Evolutionary conservation across 208 protist species (phyloP), one percentile per base, ranked within the genome.

Genomic region (Trypanosoma grayi): DNA sequence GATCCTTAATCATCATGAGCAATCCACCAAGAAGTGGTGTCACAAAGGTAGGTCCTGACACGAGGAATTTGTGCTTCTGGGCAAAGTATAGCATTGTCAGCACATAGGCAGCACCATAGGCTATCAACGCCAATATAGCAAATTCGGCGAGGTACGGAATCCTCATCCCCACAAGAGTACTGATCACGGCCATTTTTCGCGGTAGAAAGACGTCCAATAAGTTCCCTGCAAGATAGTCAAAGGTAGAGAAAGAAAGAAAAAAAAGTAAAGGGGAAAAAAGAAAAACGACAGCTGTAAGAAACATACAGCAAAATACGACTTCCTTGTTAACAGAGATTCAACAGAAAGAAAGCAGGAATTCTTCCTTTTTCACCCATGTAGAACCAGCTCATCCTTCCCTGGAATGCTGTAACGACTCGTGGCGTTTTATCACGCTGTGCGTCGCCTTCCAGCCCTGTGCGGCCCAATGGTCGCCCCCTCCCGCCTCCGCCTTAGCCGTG

Each of bases 161-260:
- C 60, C 83, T 46, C 14, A 93, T 74, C n/a, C 82, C 85, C 9
- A 85, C 43, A 34, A 89, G 64, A 39, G 65, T 71, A 47, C 80
- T 92, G 70, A 92, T 83, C 5, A 78, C 77, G 11, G 85, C 79
- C 85, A 92, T 92, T 18, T n/a, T n/a, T n/a, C n/a, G 45, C 61
- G 20, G 44, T 5, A 45, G 24, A 14, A n/a, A n/a, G n/a, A n/a
- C n/a, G n/a, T n/a, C n/a, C n/a, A 5, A 41, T 25, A 56, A 56
- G 24, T 41, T 24, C 11, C 34, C 34, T 39, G 34, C 9, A 11
- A 11, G 39, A 4, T n/a, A 3, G 2, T 4, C 39, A 58, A 7
- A 52, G 18, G 30, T 54, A 52, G 24, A 68, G 11, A 37, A 64
- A 36, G 31, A 62, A 44, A 24, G 33, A 53, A 40, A 24, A 28